phyloP scores from a whole-genome alignment of 2,329 filamentous ascomycete species.

The Ceratocystis smalleyi region DNA sequence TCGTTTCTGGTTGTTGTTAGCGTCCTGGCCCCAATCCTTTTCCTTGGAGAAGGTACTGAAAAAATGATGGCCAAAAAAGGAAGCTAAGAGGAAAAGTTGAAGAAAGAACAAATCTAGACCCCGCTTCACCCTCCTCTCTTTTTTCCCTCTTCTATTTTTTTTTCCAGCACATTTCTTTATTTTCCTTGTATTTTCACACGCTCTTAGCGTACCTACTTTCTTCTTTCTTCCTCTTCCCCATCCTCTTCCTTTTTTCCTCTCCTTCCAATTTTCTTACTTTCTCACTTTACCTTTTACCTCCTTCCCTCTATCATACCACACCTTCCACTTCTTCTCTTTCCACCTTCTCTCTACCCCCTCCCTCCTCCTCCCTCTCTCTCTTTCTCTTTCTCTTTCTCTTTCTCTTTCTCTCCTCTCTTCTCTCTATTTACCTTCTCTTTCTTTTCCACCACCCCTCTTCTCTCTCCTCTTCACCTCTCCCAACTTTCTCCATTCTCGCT shows the following conservation, averaged over 20 bases:
- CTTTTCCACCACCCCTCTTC: constrained; percentile 18
- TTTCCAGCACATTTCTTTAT: not conserved
- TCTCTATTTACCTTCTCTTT: constrained; percentile 21
- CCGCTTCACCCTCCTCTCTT: not conserved
- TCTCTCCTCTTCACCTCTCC: constrained; percentile 19
- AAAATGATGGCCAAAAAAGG: not conserved
- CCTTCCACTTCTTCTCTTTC: constrained; percentile 18
- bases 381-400: constrained; percentile 19
- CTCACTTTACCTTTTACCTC: constrained; percentile 30
- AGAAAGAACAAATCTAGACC: not conserved
- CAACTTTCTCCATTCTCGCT: constrained; percentile 9
- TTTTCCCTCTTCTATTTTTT: not conserved
- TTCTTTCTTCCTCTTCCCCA: constrained; percentile 1
- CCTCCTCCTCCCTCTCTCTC: constrained; percentile 19
- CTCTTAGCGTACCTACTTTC: not conserved
- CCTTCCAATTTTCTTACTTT: constrained; percentile 3
- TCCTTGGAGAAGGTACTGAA: not conserved
- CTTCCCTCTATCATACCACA: constrained; percentile 30
- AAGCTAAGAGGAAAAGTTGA: not conserved
- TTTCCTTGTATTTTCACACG: constrained; percentile 2
- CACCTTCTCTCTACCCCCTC: constrained; percentile 19
- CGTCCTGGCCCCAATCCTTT: not conserved
- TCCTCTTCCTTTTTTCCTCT: constrained; percentile 1
- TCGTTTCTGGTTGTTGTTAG: not conserved
- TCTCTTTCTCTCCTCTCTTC: constrained; percentile 23